A percentile compares a stretch with the other conserved stretches of the same genome.
phyloP scores from a whole-genome alignment of 495 filamentous ascomycete species.

The Recurvomyces mirabilis region DNA sequence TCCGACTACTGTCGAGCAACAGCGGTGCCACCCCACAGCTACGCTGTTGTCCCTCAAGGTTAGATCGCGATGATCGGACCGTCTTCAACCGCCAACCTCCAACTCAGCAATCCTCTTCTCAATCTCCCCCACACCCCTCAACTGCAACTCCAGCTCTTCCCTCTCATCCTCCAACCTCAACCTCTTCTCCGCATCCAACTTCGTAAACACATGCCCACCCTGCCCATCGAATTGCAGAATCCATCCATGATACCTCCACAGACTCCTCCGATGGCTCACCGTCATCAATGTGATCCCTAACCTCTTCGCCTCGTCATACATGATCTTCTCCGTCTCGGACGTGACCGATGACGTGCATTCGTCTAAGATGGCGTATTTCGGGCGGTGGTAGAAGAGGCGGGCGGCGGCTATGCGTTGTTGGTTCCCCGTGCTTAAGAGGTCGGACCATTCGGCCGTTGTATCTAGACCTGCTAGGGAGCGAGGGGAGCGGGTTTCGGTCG shows the following conservation, averaged over 20 bases:
- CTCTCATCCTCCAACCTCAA: conserved; percentile 89
- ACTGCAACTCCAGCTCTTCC: conserved; percentile 77
- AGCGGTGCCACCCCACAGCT: too few relatives aligned
- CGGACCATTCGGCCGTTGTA: conserved; percentile 91
- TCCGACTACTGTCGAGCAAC: too few relatives aligned
- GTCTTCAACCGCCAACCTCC: conserved; percentile 29
- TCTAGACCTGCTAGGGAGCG: conserved; percentile 59
- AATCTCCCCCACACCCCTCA: conserved; percentile 76
- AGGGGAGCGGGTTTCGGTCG: neutral
- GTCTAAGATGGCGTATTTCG: conserved; percentile 87
- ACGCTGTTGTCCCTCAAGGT: too few relatives aligned
- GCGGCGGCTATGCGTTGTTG: conserved; percentile 99
- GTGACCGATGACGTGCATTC: conserved; percentile 93
- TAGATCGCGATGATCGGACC: too few relatives aligned
- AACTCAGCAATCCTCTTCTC: conserved; percentile 76
- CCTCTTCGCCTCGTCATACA: conserved; percentile 93
- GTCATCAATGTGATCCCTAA: conserved; percentile 93
- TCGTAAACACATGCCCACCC: conserved; percentile 80
- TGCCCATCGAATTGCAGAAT: conserved; percentile 96
- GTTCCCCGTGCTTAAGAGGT: conserved; percentile 76
- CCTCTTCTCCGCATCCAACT: conserved; percentile 77
- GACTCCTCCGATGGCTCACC: conserved; percentile 74
- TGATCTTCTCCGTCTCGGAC: conserved; percentile 81
- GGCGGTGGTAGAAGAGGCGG: conserved; percentile 85
- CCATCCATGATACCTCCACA: conserved; percentile 91